Base-by-base conservation (phyloP, 2,329 filamentous ascomycete genomes). In the Parastagonospora avenae region DNA sequence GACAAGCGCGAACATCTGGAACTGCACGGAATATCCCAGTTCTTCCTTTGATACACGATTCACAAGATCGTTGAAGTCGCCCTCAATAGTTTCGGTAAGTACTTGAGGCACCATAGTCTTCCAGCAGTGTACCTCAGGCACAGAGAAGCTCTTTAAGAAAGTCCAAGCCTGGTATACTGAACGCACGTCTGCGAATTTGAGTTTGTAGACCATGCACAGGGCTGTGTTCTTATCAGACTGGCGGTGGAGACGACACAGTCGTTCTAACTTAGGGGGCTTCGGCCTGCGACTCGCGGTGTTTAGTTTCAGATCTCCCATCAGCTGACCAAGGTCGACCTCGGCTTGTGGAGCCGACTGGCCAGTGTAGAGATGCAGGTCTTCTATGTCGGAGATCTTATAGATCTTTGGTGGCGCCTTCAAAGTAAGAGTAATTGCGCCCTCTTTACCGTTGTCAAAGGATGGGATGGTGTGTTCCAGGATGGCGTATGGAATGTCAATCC, bases 41-140 rank as follows among this genome's bases (percentile, higher is more conserved):
- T 12, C 42, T 37, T 38, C 62, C 55, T 6, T 14, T 9, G 45
- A 19, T 8, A 64, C 67, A 57, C 89, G 88, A 60, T 80, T 77
- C 0, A 85, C 83, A 4, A 92, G 72, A 12, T 79, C 80, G 43
- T 88, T 81, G 4, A 90, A 73, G 58, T 69, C 63, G 2, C 16
- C 16, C 89, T 86, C 60, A n/a, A 63, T 59, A 85, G 89, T 5
- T 83, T 75, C 1, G 86, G 63, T 0, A 73, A 66, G 55, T 85
- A 90, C 4, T 82, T 73, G 49, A 84, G 59, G 1, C 55, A 47
- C 31, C 44, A 48, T 52, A 0, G 41, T 55, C 29, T 48, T 63
- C 57, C 58, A 62, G 9, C 37, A 54, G 32, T 64, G 46, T 7
- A 36, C 24, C 4, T 53, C 50, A 2, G 55, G 40, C 19, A 61